Conservation (phyloP, 2,329 filamentous ascomycete species). For the Nannizzia gypsea region DNA sequence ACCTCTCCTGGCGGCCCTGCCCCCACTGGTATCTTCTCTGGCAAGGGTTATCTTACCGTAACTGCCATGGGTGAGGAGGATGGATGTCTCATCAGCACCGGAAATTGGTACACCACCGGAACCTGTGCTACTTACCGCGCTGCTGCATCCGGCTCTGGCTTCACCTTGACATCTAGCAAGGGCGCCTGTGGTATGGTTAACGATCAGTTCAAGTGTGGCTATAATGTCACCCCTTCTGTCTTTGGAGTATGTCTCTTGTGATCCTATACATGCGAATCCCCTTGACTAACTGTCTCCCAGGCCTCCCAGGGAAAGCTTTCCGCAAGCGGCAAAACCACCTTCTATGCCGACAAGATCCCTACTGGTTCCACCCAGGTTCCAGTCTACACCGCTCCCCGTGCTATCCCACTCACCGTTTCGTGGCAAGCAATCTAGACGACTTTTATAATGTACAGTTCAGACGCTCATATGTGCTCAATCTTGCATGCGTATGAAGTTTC, state of each 20-base stretch:
- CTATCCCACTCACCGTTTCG: conserved; percentile 21
- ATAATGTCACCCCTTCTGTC: conserved; percentile 19
- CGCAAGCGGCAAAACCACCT: conserved; percentile 17
- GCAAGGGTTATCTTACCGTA: conserved; percentile 47
- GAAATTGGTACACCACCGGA: conserved; percentile 52
- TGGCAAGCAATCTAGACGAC: conserved; percentile 15
- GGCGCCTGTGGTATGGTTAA: conserved; percentile 43
- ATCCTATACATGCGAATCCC: neutral
- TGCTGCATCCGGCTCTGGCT: conserved; percentile 31
- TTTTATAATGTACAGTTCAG: neutral
- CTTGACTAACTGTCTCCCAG: conserved; percentile 3
- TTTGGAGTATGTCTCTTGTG: conserved; percentile 22
- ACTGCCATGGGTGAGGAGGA: conserved; percentile 30
- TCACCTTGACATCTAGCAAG: conserved; percentile 45
- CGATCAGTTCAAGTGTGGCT: conserved; percentile 42
- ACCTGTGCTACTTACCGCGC: conserved; percentile 54
- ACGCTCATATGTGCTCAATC: neutral
- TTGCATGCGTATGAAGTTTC: too few species aligned
- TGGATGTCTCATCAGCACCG: conserved; percentile 51
- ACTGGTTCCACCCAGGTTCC: conserved; percentile 21
- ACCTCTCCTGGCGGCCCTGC: conserved; percentile 4
- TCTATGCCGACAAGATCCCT: conserved; percentile 25
- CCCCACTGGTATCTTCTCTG: conserved; percentile 34
- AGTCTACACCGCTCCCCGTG: conserved; percentile 19
- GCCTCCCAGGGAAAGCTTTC: conserved; percentile 9